Evolutionary conservation across 78 protist species (phyloP).

Genomic region (Polysphondylium violaceum): DNA sequence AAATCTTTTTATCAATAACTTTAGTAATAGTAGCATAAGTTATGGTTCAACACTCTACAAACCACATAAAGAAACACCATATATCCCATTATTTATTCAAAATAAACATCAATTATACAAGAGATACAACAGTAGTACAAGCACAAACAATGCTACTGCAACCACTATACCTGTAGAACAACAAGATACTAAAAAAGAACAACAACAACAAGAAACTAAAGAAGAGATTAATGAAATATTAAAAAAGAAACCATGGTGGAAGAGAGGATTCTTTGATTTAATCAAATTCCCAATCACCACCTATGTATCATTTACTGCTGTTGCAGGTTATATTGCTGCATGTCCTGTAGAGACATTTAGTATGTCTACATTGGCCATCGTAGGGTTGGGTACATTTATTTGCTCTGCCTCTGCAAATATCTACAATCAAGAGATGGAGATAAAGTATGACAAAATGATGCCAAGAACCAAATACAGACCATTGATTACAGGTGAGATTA

Average conservation of each 20-base stretch:
- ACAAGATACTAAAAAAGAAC: no score
- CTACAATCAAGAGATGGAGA: constrained; percentile 67
- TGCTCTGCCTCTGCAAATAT: constrained; percentile 63
- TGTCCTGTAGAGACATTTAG: constrained; percentile 31
- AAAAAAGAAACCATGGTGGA: constrained; percentile 13
- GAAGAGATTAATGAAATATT: constrained; percentile 9
- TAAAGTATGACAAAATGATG: constrained; percentile 35
- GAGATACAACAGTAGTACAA: no score
- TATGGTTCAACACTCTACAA: no score
- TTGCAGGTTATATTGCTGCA: constrained; percentile 61
- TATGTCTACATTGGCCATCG: neutral
- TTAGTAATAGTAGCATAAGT: no score
- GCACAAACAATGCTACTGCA: no score
- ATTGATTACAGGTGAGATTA: constrained; percentile 39
- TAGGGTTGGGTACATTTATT: constrained; percentile 51
- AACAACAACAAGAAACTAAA: constrained; percentile 3
- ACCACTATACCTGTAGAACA: no score
- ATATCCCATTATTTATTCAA: no score
- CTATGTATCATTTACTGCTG: constrained; percentile 63
- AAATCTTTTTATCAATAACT: no score
- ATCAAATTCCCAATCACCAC: constrained; percentile 63
- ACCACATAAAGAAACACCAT: no score
- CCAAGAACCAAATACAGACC: constrained; percentile 53
- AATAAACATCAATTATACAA: no score
- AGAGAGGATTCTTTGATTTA: no score